Conservation (phyloP, 108 stramenopile species). For the Nannochloropsis gaditana region DNA sequence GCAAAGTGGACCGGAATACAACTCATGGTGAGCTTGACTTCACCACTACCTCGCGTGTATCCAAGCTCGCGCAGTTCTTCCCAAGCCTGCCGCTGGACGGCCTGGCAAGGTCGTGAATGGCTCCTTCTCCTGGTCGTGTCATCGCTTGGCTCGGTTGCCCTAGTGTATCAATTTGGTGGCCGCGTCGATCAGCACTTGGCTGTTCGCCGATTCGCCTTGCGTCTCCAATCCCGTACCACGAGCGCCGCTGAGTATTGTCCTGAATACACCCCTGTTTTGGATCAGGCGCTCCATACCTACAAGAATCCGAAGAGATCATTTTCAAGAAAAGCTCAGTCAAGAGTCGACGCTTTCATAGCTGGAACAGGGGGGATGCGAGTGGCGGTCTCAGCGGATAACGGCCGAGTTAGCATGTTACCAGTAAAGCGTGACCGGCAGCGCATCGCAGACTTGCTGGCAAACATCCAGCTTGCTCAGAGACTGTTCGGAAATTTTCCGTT, state of each 20-base stretch:
- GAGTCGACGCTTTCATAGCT: not conserved
- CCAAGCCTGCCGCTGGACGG: no score
- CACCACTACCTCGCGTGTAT: no score
- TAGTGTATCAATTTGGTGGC: not conserved
- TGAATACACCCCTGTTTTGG: conserved; percentile 1
- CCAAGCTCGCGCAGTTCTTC: no score
- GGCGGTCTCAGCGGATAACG: not conserved
- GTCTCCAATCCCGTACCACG: not conserved
- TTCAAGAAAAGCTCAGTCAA: not conserved
- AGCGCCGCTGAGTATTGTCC: not conserved
- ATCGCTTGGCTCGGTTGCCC: not conserved
- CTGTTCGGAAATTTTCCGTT: not conserved
- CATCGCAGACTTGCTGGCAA: not conserved
- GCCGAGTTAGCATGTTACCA: not conserved
- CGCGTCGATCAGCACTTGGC: not conserved
- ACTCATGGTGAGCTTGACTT: no score
- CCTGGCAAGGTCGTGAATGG: conserved; percentile 7
- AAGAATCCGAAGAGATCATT: not conserved
- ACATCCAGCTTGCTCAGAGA: not conserved
- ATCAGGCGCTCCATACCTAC: not conserved
- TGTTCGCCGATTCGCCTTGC: not conserved
- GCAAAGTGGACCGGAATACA: no score
- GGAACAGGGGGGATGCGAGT: not conserved
- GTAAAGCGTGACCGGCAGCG: not conserved
- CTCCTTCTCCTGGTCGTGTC: not conserved